Percentiles rank a stretch among this genome's conserved stretches.
Conservation (phyloP, 768 basidiomycete species). For the Galerina sulciceps region DNA sequence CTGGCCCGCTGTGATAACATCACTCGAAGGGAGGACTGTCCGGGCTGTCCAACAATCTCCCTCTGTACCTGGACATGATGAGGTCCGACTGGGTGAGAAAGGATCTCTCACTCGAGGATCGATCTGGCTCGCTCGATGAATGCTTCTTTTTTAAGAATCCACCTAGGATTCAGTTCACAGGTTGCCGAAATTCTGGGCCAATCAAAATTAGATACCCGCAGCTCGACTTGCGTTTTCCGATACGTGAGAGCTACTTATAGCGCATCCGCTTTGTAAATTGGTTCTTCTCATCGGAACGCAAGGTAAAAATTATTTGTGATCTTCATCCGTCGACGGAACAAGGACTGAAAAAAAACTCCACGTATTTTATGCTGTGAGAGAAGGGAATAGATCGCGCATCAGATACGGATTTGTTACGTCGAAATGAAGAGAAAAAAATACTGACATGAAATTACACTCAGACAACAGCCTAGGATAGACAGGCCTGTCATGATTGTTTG, state of each 20-base stretch:
- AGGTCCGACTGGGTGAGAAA: conserved; percentile 17
- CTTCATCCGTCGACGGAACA: conserved; percentile 22
- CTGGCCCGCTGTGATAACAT: conserved; percentile 29
- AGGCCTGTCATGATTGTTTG: conserved; percentile 7
- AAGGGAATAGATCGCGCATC: conserved; percentile 10
- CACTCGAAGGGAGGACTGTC: conserved; percentile 26
- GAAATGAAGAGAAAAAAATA: conserved; percentile 1
- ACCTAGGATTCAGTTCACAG: conserved; percentile 24
- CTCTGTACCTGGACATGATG: conserved; percentile 34
- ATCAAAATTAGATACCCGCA: conserved; percentile 13
- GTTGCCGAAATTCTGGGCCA: conserved; percentile 9
- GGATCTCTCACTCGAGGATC: conserved; percentile 26
- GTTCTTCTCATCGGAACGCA: conserved; percentile 9
- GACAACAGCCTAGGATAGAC: conserved; percentile 9
- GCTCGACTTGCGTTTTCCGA: conserved; percentile 8
- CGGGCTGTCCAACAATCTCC: conserved; percentile 32
- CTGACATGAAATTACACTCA: not conserved
- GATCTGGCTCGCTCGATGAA: conserved; percentile 21
- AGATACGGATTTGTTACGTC: not conserved
- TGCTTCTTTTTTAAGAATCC: conserved; percentile 18
- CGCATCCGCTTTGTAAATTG: conserved; percentile 11
- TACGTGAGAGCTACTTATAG: conserved; percentile 8
- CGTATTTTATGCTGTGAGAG: conserved; percentile 1
- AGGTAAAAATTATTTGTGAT: conserved; percentile 7
- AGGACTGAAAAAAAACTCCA: conserved; percentile 1